Base-by-base conservation (phyloP, 257 asterid species). In the Parsonsia alboflavescens region DNA sequence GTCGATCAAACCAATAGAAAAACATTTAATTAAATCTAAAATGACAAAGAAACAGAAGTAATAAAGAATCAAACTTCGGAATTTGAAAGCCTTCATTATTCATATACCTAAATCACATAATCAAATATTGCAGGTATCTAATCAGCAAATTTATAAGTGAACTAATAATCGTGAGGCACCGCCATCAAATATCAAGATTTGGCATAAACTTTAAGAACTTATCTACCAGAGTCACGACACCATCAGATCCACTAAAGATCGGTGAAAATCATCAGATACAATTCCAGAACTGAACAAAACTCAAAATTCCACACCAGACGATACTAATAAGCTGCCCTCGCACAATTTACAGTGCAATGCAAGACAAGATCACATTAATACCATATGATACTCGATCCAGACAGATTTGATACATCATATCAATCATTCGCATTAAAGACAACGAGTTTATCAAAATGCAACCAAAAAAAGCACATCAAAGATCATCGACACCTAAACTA, bases 291-390 rank as follows among this genome's bases (percentile, higher is more conserved):
- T n/a, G 10, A 42, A 22, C 28, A 9, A 21, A 53, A 52, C 65
- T 49, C 57, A 44, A 12, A n/a, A 36, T 12, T 4, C 50, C 61
- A 42, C 33, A 26, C 68, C 17, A 26, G 7, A 52, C 10, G 58
- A 19, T 17, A 16, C 65, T 26, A 13, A 59, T 7, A 6, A 36
- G 70, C n/a, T 33, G 50, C 28, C 41, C 2, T 39, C 10, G 30
- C 70, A 65, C 28, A 65, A 19, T 3, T 39, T 10, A n/a, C n/a
- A 70, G 54, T 44, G 69, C 74, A 46, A 69, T 59, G 65, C 72
- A 61, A 49, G 39, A 8, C 19, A 42, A 70, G 71, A 64, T 78
- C 74, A 44, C 58, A 71, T 54, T 0, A n/a, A 28, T 19, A 66
- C 52, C 48, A 54, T 6, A 65, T 0, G 26, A 17, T 10, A 12